Evolutionary conservation across 2,329 filamentous ascomycete genomes (phyloP).

Genomic region (Diatrype stigma): DNA sequence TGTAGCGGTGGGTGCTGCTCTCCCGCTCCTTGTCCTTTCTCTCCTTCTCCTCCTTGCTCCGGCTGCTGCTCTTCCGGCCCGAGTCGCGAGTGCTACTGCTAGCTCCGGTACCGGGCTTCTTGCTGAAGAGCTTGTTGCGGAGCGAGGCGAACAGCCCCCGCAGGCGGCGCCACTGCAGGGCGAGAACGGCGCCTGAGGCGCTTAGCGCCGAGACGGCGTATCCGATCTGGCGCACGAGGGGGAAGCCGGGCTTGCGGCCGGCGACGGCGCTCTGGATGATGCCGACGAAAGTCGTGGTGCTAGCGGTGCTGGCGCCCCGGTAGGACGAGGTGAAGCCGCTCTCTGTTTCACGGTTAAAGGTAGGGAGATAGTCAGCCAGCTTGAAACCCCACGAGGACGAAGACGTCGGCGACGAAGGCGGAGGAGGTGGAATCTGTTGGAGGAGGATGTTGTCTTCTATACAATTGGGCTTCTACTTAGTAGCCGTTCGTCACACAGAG

Average conservation of each 20-base stretch:
- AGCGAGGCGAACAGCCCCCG: background rate
- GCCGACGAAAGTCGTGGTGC: background rate
- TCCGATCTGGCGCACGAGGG: background rate
- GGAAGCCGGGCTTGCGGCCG: background rate
- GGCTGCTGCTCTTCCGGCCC: background rate
- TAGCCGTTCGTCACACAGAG: no score
- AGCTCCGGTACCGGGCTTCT: background rate
- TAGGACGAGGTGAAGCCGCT: background rate
- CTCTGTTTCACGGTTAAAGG: background rate
- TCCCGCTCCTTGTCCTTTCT: background rate
- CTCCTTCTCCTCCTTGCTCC: background rate
- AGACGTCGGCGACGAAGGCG: background rate
- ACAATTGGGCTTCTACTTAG: no score
- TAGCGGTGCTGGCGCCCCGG: background rate
- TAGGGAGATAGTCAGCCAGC: background rate
- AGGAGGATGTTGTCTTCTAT: no score
- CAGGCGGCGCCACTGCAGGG: background rate
- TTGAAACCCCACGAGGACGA: background rate
- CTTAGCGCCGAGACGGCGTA: background rate
- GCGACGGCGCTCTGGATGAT: constrained; percentile 1
- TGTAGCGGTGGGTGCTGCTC: background rate
- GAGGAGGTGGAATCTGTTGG: background rate
- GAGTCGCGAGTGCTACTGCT: background rate
- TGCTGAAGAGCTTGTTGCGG: background rate
- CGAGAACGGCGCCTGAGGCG: background rate